Evolutionary conservation across 129 eudicot species (phyloP), one percentile per base, ranked within the genome.

Genomic region (Ambrosia trifida): DNA sequence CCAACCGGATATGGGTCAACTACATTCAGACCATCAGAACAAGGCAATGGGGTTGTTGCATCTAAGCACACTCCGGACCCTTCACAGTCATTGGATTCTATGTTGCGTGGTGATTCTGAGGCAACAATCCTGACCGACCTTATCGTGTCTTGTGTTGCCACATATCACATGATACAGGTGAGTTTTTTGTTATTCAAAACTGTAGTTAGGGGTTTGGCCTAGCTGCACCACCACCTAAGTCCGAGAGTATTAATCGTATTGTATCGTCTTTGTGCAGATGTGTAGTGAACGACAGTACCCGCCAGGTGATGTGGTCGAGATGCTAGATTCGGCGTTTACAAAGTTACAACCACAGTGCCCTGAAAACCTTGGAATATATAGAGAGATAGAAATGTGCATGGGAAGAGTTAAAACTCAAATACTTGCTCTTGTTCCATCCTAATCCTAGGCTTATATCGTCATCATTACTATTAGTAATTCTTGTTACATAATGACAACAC

Each of bases 341-440:
- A 84, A 82, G 61, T 68, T 86, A 83, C 79, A 81, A 62, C 88
- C 88, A 4, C 77, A 69, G 41, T 40, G 76, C 66, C 75, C 86
- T 33, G 85, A 83, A 51, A 83, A 86, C 79, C 83, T 83, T 45
- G 68, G 81, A 2, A 62, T 86, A 68, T 83, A 72, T 64, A 80
- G 85, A 54, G 92, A 86, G 74, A 83, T 86, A 60, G 79, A 86
- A 68, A 83, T 83, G 88, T 81, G 82, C 82, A 86, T 86, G 84
- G 83, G 84, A 67, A 75, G 83, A 66, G 82, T 86, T 56, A 86
- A 81, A 75, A 86, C 88, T 19, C 92, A 86, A 70, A 81, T 83
- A 31, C 72, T 83, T 41, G 84, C 92, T 9, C 88, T 81, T 38
- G 83, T 86, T 32, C 92, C 92, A 9, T 71, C 86, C 5, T 80